Conservation (phyloP, 768 basidiomycete genomes). For the Saitozyma podzolica region DNA sequence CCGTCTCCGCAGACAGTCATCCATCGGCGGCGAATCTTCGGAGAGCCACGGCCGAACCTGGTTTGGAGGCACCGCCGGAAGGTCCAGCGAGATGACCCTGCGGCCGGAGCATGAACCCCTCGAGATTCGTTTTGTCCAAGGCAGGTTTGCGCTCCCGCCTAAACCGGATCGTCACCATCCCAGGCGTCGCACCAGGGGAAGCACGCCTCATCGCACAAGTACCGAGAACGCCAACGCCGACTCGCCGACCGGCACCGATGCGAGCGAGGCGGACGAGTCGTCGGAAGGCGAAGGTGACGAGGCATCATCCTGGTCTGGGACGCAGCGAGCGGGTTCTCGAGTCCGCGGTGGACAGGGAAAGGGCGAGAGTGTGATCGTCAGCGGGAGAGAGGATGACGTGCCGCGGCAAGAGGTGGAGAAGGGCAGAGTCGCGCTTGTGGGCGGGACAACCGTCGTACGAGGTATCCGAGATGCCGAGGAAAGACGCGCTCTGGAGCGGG, state of each 20-base stretch:
- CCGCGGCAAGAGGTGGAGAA: conserved; percentile 10
- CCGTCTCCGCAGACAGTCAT: conserved; percentile 16
- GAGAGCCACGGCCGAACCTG: no score
- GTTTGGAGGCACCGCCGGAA: no score
- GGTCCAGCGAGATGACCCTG: conserved; percentile 29
- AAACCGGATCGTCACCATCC: no score
- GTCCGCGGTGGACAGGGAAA: not conserved
- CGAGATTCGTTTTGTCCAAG: conserved; percentile 26
- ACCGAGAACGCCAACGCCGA: no score
- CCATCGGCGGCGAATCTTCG: not conserved
- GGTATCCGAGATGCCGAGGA: conserved; percentile 25
- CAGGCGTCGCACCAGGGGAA: no score
- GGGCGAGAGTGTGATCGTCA: conserved; percentile 14
- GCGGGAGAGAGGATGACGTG: conserved; percentile 28
- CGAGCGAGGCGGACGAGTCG: conserved; percentile 4
- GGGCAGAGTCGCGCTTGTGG: conserved; percentile 25
- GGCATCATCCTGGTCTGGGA: conserved; percentile 28
- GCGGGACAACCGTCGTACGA: conserved; percentile 35
- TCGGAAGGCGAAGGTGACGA: conserved; percentile 3
- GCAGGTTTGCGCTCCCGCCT: conserved; percentile 23
- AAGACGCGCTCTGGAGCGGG: conserved; percentile 22
- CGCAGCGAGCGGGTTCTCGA: conserved; percentile 4
- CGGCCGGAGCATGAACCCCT: conserved; percentile 6
- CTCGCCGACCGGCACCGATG: no score
- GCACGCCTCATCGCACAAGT: no score